These are phyloP conservation scores for Penicillium maclennaniae DNA, from an alignment of 495 filamentous ascomycete species.

Conservation along the genomic window DNA sequence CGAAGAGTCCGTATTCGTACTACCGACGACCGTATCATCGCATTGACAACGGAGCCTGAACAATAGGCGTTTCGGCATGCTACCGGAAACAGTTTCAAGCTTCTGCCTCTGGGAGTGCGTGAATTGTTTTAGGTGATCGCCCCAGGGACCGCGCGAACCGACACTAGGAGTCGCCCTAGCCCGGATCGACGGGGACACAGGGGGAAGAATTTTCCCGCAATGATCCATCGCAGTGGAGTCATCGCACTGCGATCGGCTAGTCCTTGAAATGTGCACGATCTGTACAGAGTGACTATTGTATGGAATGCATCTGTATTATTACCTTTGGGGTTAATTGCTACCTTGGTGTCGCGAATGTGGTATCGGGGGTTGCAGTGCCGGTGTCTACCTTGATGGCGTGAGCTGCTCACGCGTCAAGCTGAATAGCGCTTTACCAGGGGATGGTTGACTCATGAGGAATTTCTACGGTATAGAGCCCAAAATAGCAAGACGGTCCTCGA, in stretches of 20 bases:
- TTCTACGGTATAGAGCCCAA: background rate
- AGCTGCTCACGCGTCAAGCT: constrained; percentile 9
- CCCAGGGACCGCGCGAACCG: constrained; percentile 20
- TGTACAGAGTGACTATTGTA: too few species aligned
- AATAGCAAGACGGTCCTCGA: constrained; percentile 1
- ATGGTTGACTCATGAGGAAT: constrained; percentile 1
- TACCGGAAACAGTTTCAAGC: constrained; percentile 9
- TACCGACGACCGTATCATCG: too few species aligned
- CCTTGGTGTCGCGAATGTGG: too few species aligned
- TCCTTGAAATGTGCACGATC: constrained; percentile 1
- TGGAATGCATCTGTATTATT: too few species aligned
- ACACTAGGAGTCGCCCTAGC: constrained; percentile 14
- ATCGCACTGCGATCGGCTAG: constrained; percentile 18
- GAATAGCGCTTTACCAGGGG: constrained; percentile 8
- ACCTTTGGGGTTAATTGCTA: too few species aligned
- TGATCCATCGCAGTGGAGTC: constrained; percentile 17
- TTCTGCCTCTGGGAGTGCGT: constrained; percentile 6
- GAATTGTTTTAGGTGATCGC: constrained; percentile 14
- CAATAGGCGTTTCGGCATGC: background rate
- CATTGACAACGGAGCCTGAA: too few species aligned
- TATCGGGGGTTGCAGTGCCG: too few species aligned
- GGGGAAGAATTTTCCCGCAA: constrained; percentile 24
- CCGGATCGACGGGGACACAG: constrained; percentile 14
- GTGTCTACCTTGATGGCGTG: background rate
- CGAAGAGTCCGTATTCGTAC: too few species aligned